Base-by-base conservation (phyloP, 2,329 filamentous ascomycete species). In the Talaromyces albobiverticillius region DNA sequence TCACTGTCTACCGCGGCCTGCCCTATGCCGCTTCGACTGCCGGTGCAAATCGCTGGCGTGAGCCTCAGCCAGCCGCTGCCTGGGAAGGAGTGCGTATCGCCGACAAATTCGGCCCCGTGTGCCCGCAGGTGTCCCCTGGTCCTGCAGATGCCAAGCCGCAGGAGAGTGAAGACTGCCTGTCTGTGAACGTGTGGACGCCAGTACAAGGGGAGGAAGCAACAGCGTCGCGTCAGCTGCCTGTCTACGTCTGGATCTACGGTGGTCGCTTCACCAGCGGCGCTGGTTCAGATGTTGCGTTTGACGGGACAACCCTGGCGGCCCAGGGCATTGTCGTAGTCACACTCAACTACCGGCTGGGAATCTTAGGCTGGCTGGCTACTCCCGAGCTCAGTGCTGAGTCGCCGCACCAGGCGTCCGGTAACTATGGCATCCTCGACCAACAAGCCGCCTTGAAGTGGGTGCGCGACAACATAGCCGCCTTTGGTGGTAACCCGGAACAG, bases 331-430 rank as follows among this genome's bases (percentile, higher is more conserved):
- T 86, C 0, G 75, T 83, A 2, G 82, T 86, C 4, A 68, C 69
- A 6, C 80, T 84, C 69, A 85, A 85, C 68, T 85, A 86, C 64
- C 79, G 83, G 8, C 67, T 85, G 3, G 76, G 74, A 0, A 82
- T 80, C 0, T 71, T 85, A 0, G 83, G 83, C 0, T 85, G 83
- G 60, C 68, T 85, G 0, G 82, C 82, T n/a, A 18, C 18, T 26
- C 11, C 16, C 10, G 43, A 46, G 9, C 22, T 14, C 43, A 26
- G 10, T n/a, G 25, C 25, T 18, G 25, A 46, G 7, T 43, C 41
- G 8, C 8, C n/a, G 6, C 57, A 61, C 51, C 62, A 67, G 42
- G 60, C 55, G 34, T 54, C 60, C 11, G 43, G 43, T 6, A 46
- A 46, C 25, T 46, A 26, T 32, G 43, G 43, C 22, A 26, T 46